Evolutionary conservation across 495 filamentous ascomycete genomes (phyloP), one percentile per base, ranked within the genome.

Genomic region (Rusavskia elegans): DNA sequence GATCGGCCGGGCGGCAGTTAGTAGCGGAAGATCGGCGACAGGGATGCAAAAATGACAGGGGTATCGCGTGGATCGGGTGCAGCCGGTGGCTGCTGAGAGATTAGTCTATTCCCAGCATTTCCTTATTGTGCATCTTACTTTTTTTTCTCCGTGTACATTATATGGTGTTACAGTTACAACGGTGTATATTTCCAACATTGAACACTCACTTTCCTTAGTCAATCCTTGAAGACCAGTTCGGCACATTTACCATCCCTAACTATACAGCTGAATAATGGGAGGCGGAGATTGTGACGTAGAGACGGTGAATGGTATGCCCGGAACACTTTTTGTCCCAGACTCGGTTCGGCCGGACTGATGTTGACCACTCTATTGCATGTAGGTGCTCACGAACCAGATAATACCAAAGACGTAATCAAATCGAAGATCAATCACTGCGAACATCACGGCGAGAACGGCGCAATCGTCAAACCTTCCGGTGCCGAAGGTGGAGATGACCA

Each of bases 401-500:
- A 27, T 25, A 10, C 44, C 7, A 16, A 29, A 46, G 20, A 23
- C 8, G 13, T 21, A 23, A 8, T 16, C 20, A 17, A 46, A 46
- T 46, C 23, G 0, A 29, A 16, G 3, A 17, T 29, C 21, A 46
- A 46, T 20, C 14, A 46, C 1, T 21, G 23, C 20, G 20, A 29
- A n/a, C 20, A 46, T 29, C 17, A 46, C 29, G 6, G 23, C 48
- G 36, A 36, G 10, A 50, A 70, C 68, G 53, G 71, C 73, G 49
- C 52, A 27, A 37, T 20, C n/a, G 27, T 17, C 25, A 66, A 71
- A 40, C 57, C 60, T 50, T 60, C 61, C 51, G 67, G 66, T 53
- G 70, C 50, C 50, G 59, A 68, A 68, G 66, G 61, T 61, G 64
- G 50, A 25, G 37, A 53, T 49, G 50, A 54, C 23, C 48, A 53